These are phyloP conservation scores for Entomortierella lignicola DNA, from an alignment of 192 early-diverging fungal genomes.

Conservation along the genomic window DNA sequence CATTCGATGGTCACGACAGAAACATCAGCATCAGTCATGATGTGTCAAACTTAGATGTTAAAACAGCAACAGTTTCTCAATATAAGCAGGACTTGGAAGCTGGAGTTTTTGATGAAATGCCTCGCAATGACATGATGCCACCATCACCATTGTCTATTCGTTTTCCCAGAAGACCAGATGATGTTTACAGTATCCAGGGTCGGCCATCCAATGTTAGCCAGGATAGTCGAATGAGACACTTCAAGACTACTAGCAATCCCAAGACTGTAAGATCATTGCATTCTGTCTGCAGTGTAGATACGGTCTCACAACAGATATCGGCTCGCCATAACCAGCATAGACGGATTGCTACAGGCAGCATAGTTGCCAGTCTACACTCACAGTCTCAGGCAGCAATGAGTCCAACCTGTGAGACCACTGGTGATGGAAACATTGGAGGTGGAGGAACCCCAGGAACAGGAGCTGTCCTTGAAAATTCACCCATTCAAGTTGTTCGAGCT, in stretches of 20 bases:
- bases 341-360: slow-evolving; percentile 17
- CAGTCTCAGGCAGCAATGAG: slow-evolving; percentile 12
- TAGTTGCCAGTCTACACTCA: slow-evolving; percentile 23
- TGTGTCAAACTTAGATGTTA: background rate
- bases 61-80: background rate
- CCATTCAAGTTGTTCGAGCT: slow-evolving; percentile 51
- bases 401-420: slow-evolving; percentile 3
- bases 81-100: background rate
- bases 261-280: slow-evolving; percentile 27
- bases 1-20: background rate
- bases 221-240: slow-evolving; percentile 1
- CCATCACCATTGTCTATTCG: background rate
- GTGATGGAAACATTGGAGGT: background rate
- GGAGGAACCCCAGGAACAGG: slow-evolving; percentile 4
- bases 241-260: background rate
- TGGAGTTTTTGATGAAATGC: slow-evolving; percentile 18
- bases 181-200: slow-evolving; percentile 17
- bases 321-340: slow-evolving; percentile 40
- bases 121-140: slow-evolving; percentile 13
- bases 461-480: slow-evolving; percentile 44
- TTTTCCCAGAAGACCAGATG: slow-evolving; percentile 5
- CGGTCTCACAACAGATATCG: slow-evolving; percentile 37
- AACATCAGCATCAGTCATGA: background rate
- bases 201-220: slow-evolving; percentile 29
- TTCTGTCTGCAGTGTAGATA: slow-evolving; percentile 38